Evolutionary conservation across 306 rosid species (phyloP).

Genomic region (Cucurbita pepo): DNA sequence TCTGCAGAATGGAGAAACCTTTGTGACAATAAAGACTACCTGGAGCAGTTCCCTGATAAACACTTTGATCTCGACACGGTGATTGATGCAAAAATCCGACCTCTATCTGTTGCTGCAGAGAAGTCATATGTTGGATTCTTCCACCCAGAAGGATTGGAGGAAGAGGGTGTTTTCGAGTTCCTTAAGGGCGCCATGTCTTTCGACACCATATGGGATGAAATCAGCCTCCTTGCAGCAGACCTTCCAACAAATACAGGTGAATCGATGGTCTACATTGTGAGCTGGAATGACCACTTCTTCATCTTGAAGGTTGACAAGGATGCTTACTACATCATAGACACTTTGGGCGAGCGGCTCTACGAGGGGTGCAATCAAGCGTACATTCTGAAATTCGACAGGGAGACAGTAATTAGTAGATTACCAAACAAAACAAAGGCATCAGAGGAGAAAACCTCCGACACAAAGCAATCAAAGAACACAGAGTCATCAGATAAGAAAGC

Average conservation of each 20-base stretch:
- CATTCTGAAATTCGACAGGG: slow-evolving; percentile 19
- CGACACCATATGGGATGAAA: slow-evolving; percentile 25
- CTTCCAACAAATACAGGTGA: not conserved
- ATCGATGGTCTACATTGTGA: slow-evolving; percentile 10
- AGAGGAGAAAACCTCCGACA: not conserved
- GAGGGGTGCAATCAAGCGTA: slow-evolving; percentile 26
- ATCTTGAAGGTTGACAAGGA: slow-evolving; percentile 18
- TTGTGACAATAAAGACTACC: slow-evolving; percentile 11
- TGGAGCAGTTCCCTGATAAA: slow-evolving; percentile 19
- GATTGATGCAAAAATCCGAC: slow-evolving; percentile 17
- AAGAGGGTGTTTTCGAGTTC: slow-evolving; percentile 13
- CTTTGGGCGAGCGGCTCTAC: slow-evolving; percentile 26
- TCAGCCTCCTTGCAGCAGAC: slow-evolving; percentile 9
- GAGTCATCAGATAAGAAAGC: not conserved
- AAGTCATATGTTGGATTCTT: slow-evolving; percentile 26
- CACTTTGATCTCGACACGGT: slow-evolving; percentile 29
- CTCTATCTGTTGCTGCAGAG: slow-evolving; percentile 9
- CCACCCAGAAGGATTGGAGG: slow-evolving; percentile 17
- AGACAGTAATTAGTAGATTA: slow-evolving; percentile 8
- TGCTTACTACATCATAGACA: slow-evolving; percentile 26
- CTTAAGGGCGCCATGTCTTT: slow-evolving; percentile 24
- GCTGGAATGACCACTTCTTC: slow-evolving; percentile 35
- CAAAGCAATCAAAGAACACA: not conserved
- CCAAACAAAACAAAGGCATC: not conserved
- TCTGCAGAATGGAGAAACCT: slow-evolving; percentile 26